Base-by-base conservation (phyloP, 2,329 filamentous ascomycete species). In the Zelopaecilomyces penicillatus region DNA sequence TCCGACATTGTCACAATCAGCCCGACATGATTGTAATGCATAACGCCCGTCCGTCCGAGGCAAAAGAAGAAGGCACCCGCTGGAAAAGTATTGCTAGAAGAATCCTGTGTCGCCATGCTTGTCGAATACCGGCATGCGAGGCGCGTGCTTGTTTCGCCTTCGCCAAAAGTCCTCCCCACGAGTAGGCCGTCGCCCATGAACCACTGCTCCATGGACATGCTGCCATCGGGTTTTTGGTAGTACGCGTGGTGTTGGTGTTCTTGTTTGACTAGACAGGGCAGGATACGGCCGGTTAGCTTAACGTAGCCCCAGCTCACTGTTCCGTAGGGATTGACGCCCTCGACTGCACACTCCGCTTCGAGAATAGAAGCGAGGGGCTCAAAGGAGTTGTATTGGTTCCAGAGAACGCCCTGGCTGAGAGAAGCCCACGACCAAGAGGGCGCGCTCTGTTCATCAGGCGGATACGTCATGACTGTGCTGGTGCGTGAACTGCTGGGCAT, bases 351-450 rank as follows among this genome's bases (percentile, higher is more conserved):
- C 4, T 8, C 11, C 19, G 27, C 26, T 8, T 32, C 32, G 12
- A 34, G 2, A 1, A 46, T 5, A 3, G 5, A 28, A 9, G 19
- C 47, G 6, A 41, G 9, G 11, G 33, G 4, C 33, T 30, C 5
- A 9, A 43, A 46, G 8, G n/a, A 9, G 11, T 40, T 40, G n/a
- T 28, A 40, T 2, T 37, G 12, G 8, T 37, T 26, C 39, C 40
- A 48, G 6, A 41, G 6, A 5, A 46, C 37, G 3, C 29, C 32
- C 3, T 42, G 29, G 5, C 41, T 28, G 33, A 46, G 26, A 27
- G 47, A 46, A 7, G 44, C 44, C 40, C 39, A 49, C 10, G 47
- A 46, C 10, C 34, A 49, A 6, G 37, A 38, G 5, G 47, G 44
- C 28, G 47, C 37, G 19, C 28, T 39, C 26, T 49, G 44, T 8